phyloP scores from a whole-genome alignment of 768 basidiomycete genomes.

The Pisolithus orientalis region DNA sequence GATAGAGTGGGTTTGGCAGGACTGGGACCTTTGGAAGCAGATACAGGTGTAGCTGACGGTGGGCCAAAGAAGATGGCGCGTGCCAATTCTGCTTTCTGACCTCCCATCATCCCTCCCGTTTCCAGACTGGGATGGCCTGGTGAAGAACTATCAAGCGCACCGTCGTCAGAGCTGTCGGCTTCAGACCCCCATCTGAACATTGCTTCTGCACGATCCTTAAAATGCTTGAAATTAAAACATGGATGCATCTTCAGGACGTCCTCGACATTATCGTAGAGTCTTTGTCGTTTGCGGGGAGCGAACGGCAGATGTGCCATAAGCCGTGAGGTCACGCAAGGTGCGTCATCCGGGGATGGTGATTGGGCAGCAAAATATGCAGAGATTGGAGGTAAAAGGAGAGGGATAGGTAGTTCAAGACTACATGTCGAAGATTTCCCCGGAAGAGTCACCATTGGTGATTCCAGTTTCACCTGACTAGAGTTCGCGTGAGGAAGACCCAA shows the following conservation, averaged over 20 bases:
- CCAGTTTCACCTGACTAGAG: constrained; percentile 27
- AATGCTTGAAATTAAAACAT: constrained; percentile 44
- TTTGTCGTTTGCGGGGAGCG: constrained; percentile 30
- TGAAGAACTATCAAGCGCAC: constrained; percentile 6
- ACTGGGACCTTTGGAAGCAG: constrained; percentile 5
- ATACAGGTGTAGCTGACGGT: constrained; percentile 5
- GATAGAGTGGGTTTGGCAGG: constrained; percentile 20
- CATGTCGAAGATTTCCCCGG: constrained; percentile 13
- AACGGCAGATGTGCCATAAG: constrained; percentile 37
- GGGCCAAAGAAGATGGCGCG: constrained; percentile 28
- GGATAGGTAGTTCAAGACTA: constrained; percentile 16
- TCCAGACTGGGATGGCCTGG: constrained; percentile 26
- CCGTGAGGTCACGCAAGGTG: constrained; percentile 31
- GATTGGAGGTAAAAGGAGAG: constrained; percentile 15
- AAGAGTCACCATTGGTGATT: constrained; percentile 24
- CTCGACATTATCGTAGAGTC: constrained; percentile 33
- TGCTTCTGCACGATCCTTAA: constrained; percentile 36
- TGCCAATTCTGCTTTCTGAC: constrained; percentile 20
- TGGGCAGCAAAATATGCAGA: constrained; percentile 16
- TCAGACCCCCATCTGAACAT: constrained; percentile 39
- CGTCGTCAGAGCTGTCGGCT: constrained; percentile 14
- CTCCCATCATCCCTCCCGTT: constrained; percentile 13
- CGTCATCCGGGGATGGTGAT: constrained; percentile 17
- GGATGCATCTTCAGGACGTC: constrained; percentile 43
- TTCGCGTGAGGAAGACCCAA: constrained; percentile 12